Percentiles rank a stretch among this genome's conserved stretches.
Conservation (phyloP, 495 filamentous ascomycete genomes). For the Penicillium mononematosum region DNA sequence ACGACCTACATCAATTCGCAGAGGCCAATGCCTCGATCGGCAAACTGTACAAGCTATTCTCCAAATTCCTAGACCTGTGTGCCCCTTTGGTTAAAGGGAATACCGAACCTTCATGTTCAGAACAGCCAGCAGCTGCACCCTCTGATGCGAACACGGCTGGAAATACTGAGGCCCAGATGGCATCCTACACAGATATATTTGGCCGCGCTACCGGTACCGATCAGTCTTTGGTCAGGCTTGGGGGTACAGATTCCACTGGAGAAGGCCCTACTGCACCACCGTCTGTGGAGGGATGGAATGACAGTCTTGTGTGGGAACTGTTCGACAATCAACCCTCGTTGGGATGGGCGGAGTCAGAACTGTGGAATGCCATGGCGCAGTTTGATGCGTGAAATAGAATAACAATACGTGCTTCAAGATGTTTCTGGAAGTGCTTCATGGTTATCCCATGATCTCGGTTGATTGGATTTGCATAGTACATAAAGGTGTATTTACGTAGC, state of each 20-base stretch:
- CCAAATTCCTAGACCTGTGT: slow-evolving; percentile 32
- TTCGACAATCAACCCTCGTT: slow-evolving; percentile 34
- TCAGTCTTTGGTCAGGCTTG: slow-evolving; percentile 2
- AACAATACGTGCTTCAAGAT: not conserved
- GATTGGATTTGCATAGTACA: slow-evolving; percentile 22
- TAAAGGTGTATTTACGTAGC: slow-evolving; percentile 25
- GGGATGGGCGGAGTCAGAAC: slow-evolving; percentile 32
- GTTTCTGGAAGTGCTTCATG: not conserved
- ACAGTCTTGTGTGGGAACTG: slow-evolving; percentile 35
- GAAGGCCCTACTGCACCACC: slow-evolving; percentile 5
- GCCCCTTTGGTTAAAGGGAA: slow-evolving; percentile 22
- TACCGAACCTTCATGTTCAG: not conserved
- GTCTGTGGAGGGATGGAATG: slow-evolving; percentile 29
- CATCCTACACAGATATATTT: slow-evolving; percentile 10
- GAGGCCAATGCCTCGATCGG: slow-evolving; percentile 26
- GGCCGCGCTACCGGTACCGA: slow-evolving; percentile 4
- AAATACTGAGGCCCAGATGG: not conserved
- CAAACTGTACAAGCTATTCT: slow-evolving; percentile 30
- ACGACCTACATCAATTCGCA: slow-evolving; percentile 29
- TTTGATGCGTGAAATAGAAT: slow-evolving; percentile 6
- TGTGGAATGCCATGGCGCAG: slow-evolving; percentile 25
- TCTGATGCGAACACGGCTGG: not conserved
- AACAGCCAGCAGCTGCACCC: not conserved
- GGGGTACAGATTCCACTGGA: slow-evolving; percentile 5
- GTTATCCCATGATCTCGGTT: not conserved